These are phyloP conservation scores for Peronospora destructor DNA, from an alignment of 352 stramenopile genomes.

Conservation along the genomic window DNA sequence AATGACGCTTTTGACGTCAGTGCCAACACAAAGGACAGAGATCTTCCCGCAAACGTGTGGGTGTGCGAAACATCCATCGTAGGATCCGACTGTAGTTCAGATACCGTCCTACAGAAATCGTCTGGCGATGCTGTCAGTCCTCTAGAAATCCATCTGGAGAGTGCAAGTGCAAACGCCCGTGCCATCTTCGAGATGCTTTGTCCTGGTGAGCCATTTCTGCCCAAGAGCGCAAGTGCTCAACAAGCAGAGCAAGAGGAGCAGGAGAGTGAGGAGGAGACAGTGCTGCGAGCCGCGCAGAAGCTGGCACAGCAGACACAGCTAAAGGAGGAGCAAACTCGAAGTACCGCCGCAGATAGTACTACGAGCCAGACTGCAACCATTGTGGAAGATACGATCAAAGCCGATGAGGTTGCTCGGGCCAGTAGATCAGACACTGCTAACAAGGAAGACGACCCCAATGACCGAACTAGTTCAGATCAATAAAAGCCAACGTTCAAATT, in stretches of 20 bases:
- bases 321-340: neutral
- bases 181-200: slow-evolving; percentile 24
- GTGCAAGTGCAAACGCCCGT: slow-evolving; percentile 48
- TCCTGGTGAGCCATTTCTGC: slow-evolving; percentile 34
- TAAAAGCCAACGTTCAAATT: neutral
- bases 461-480: slow-evolving; percentile 1
- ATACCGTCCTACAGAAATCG: neutral
- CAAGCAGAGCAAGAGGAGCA: slow-evolving; percentile 35
- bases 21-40: slow-evolving; percentile 9
- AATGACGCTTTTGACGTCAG: slow-evolving; percentile 7
- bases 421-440: neutral
- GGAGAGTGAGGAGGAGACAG: slow-evolving; percentile 51
- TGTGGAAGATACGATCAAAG: neutral
- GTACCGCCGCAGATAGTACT: neutral
- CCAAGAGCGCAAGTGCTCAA: slow-evolving; percentile 16
- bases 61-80: slow-evolving; percentile 40
- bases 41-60: slow-evolving; percentile 44
- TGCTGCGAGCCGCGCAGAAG: slow-evolving; percentile 55
- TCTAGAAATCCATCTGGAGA: slow-evolving; percentile 61
- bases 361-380: neutral
- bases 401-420: neutral
- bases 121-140: slow-evolving; percentile 18
- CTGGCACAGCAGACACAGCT: slow-evolving; percentile 5
- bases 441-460: neutral
- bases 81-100: neutral